Base-by-base conservation (phyloP, 352 stramenopile genomes). In the Phytophthora pisi region DNA sequence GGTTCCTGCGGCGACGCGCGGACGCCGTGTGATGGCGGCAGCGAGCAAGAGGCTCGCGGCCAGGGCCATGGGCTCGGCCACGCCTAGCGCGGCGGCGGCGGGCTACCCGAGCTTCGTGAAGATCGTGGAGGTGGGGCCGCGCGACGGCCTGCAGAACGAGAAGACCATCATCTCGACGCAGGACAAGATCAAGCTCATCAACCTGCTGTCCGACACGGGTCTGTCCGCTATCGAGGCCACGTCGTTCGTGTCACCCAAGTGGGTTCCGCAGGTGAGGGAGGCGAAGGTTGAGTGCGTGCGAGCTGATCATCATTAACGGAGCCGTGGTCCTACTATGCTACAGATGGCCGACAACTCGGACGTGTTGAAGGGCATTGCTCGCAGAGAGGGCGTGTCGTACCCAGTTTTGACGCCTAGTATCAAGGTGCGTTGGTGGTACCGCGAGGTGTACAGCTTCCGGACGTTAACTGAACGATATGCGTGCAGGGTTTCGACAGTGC, bases 61-160 rank as follows among this genome's bases (percentile, higher is more conserved):
- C 53, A 72, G 38, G 24, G 20, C 56, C 13, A 61, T 69, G 60
- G 59, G 52, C 5, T 64, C 72, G 6, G 49, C 26, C 3, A 34
- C 57, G 13, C 8, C 26, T 15, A 26, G 18, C 31, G 23, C n/a
- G 24, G 5, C 13, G 43, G n/a, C 2, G n/a, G n/a, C 55, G 26
- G 50, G 46, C 30, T 96, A 94, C 72, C 88, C 88, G 23, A 56
- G 52, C 36, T 86, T 75, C 59, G 92, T 98, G 52, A 97, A 93
- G 70, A 96, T 98, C 73, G 93, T 98, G 9, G 93, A 98, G 72
- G 97, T 99, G 18, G 96, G 97, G 30, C 96, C 97, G 24, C 85
- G 97, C 18, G 97, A 99, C 78, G 97, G 97, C 2, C 79, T 99
- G n/a, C 92, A 98, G 82, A 99, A 99, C 74, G 97, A 99, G 75